Evolutionary conservation across 225 moss, liverwort and hornwort species (phyloP), one percentile per base, ranked within the genome.

Genomic region (Marchantia polymorpha): DNA sequence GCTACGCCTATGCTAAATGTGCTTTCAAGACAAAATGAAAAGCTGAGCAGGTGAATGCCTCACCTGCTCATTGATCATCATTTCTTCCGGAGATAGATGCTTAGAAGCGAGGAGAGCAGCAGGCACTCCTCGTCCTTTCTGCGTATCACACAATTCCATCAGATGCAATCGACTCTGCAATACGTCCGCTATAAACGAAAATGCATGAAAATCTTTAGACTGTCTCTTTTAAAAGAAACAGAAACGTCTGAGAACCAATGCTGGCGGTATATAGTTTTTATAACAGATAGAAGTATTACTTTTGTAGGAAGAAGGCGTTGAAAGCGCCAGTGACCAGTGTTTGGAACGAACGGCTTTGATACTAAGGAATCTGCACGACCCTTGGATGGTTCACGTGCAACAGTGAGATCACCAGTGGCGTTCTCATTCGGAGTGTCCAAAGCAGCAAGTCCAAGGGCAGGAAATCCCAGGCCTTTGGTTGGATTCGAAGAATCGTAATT

Each of bases 381-480:
- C 80, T 85, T 39, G 51, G 66, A 78, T 31, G 73, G 78, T 71
- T 83, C 84, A 67, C 0, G 64, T 26, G 73, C 72, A 56, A 16
- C 80, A 20, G 59, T 79, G 77, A 55, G 77, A 48, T 64, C 74
- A 56, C 80, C 81, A 60, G 39, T 47, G 0, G 74, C 52, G 20
- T 59, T 29, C 51, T 75, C 77, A 26, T 83, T 77, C 52, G 83
- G 60, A 47, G 76, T 85, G 53, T 90, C 87, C 72, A 74, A 7
- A 51, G 83, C 81, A 52, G 71, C 59, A 31, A 75, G 82, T 61
- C 87, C 87, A 59, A 99, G 86, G 50, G 72, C 27, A 67, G 97
- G 95, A 31, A 93, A 88, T 13, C 90, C 95, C 91, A 95, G 91
- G 77, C 81, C 89, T 84, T 89, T 87, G 53, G 92, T 93, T 83